phyloP scores from a whole-genome alignment of 129 eudicot genomes.

The Pseudognaphalium luteoalbum region DNA sequence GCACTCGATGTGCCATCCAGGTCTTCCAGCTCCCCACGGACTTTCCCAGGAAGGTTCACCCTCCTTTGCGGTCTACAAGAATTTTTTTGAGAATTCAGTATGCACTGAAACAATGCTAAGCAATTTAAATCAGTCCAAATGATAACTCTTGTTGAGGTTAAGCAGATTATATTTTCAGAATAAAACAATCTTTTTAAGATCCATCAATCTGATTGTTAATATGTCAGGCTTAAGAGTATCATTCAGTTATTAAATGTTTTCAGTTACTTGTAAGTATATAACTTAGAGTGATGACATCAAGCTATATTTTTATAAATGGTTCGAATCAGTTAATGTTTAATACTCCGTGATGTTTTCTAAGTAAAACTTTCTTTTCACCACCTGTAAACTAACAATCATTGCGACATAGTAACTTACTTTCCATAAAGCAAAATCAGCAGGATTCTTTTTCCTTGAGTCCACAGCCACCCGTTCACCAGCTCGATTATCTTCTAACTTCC shows the following conservation, averaged over 20 bases:
- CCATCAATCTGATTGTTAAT: too few relatives aligned
- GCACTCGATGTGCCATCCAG: conserved; percentile 99
- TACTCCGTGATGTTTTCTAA: too few relatives aligned
- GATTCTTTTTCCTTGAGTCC: conserved; percentile 83
- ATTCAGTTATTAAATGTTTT: too few relatives aligned
- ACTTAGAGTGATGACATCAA: too few relatives aligned
- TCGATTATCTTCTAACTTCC: conserved; percentile 89
- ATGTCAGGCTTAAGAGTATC: too few relatives aligned
- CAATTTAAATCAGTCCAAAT: not conserved
- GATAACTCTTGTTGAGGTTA: not conserved
- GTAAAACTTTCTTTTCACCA: not conserved
- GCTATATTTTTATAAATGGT: too few relatives aligned
- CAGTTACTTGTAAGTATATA: too few relatives aligned
- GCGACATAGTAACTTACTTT: conserved; percentile 50
- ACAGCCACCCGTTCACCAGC: conserved; percentile 96
- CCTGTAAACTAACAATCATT: not conserved
- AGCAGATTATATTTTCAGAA: too few relatives aligned
- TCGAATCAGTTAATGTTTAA: too few relatives aligned
- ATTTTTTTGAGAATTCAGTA: too few relatives aligned
- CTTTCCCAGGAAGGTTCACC: conserved; percentile 99
- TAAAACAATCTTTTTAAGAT: too few relatives aligned
- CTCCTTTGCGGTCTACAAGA: conserved; percentile 75
- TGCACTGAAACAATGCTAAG: not conserved
- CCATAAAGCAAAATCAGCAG: conserved; percentile 99
- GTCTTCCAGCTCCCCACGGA: conserved; percentile 99